Conservation (phyloP, 1,139 yeast genomes). For the Lodderomyces orthopsilosis region DNA sequence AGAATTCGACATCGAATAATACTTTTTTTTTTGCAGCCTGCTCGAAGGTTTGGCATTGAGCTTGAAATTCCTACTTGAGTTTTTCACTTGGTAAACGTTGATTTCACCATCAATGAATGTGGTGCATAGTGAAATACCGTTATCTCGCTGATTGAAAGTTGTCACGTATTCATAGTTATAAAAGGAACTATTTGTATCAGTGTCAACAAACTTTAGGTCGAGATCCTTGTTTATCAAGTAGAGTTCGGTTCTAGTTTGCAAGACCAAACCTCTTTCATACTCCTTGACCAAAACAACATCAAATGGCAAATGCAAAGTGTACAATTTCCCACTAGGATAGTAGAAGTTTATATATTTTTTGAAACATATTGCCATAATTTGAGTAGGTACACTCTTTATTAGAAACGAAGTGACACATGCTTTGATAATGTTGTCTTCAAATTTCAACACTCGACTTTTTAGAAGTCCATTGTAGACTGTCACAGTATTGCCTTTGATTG, state of each 20-base stretch:
- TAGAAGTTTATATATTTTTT: conserved; percentile 55
- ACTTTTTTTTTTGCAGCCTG: conserved; percentile 22
- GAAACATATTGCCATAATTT: conserved; percentile 46
- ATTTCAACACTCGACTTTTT: conserved; percentile 43
- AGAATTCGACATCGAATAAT: conserved; percentile 18
- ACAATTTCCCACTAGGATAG: conserved; percentile 54
- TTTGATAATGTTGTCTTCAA: conserved; percentile 44
- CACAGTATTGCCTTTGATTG: conserved; percentile 22
- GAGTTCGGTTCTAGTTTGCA: conserved; percentile 44
- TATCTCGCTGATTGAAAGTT: conserved; percentile 5
- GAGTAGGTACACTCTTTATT: conserved; percentile 7
- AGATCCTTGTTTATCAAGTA: conserved; percentile 4
- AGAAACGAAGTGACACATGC: conserved; percentile 50
- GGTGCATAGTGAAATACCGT: conserved; percentile 44
- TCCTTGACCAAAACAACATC: conserved; percentile 53
- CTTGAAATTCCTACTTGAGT: conserved; percentile 29
- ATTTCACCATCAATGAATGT: conserved; percentile 49
- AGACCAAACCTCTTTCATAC: conserved; percentile 61
- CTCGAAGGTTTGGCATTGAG: conserved; percentile 7
- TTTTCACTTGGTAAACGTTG: conserved; percentile 50
- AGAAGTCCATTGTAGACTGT: conserved; percentile 16
- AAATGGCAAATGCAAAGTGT: conserved; percentile 65
- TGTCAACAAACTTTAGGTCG: conserved; percentile 6
- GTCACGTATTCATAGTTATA: conserved; percentile 1
- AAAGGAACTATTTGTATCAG: conserved; percentile 7